These are phyloP conservation scores for Cymbidium sinense DNA, from an alignment of 106 monocot species.

Conservation along the genomic window DNA sequence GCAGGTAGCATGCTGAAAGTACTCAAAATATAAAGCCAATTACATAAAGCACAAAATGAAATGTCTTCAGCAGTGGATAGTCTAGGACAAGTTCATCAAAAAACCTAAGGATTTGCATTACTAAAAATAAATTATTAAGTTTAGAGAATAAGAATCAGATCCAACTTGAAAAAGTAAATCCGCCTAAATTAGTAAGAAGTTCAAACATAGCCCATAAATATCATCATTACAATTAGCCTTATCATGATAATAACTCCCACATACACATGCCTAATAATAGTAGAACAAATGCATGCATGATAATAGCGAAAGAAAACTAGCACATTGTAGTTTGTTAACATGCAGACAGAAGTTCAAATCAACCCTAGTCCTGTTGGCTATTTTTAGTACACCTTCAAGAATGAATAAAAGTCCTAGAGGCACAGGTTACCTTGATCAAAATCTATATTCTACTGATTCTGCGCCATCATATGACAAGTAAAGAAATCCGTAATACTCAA, in stretches of 20 bases:
- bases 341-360: not conserved
- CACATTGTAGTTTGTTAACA: too few relatives aligned
- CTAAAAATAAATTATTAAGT: not conserved
- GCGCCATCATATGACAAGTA: not conserved
- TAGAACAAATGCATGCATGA: not conserved
- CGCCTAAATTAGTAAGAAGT: not conserved
- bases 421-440: not conserved
- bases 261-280: not conserved
- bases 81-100: not conserved
- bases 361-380: not conserved
- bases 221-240: not conserved
- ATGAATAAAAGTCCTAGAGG: not conserved
- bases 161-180: not conserved
- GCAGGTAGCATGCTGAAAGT: not conserved
- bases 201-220: not conserved
- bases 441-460: not conserved
- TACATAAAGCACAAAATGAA: not conserved
- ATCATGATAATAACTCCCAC: not conserved
- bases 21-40: not conserved
- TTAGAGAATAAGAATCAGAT: not conserved
- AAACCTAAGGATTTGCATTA: not conserved
- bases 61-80: not conserved
- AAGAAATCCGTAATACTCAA: not conserved
- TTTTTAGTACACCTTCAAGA: not conserved
- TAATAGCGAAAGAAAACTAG: not conserved